A percentile compares a stretch with the other conserved stretches of the same genome.
phyloP scores from a whole-genome alignment of 306 rosid genomes.

The Oemleria cerasiformis region DNA sequence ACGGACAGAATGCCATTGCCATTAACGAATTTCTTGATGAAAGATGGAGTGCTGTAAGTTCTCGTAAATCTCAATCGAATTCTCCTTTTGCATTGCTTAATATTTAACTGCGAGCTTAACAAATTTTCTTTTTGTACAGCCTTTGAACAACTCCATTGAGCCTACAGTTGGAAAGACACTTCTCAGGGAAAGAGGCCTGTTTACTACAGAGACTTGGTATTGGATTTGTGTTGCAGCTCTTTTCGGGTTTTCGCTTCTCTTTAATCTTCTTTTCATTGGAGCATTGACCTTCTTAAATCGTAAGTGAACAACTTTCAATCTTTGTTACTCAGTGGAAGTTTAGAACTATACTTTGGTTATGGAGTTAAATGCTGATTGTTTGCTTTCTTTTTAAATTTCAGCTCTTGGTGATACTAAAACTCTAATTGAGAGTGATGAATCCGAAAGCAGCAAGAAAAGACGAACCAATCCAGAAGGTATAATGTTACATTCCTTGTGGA shows the following conservation, averaged over 20 bases:
- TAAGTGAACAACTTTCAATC: conserved; percentile 27
- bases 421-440: conserved; percentile 12
- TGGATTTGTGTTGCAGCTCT: conserved; percentile 53
- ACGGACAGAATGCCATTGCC: conserved; percentile 50
- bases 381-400: background rate
- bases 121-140: conserved; percentile 1
- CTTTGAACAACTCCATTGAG: conserved; percentile 22
- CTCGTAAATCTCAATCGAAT: background rate
- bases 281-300: conserved; percentile 58
- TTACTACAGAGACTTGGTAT: conserved; percentile 33
- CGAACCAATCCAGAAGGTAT: conserved; percentile 14
- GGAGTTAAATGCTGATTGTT: conserved; percentile 7
- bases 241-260: conserved; percentile 38
- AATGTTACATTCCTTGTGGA: background rate
- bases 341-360: background rate
- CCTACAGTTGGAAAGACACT: conserved; percentile 6
- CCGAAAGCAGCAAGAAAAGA: conserved; percentile 8
- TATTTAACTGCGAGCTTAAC: background rate
- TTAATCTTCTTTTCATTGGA: conserved; percentile 48
- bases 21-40: conserved; percentile 51
- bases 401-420: conserved; percentile 21
- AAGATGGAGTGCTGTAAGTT: conserved; percentile 54
- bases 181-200: conserved; percentile 24
- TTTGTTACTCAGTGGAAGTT: background rate
- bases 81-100: background rate